These are phyloP conservation scores for Suillus clintonianus DNA, from an alignment of 768 basidiomycete species.

Conservation along the genomic window DNA sequence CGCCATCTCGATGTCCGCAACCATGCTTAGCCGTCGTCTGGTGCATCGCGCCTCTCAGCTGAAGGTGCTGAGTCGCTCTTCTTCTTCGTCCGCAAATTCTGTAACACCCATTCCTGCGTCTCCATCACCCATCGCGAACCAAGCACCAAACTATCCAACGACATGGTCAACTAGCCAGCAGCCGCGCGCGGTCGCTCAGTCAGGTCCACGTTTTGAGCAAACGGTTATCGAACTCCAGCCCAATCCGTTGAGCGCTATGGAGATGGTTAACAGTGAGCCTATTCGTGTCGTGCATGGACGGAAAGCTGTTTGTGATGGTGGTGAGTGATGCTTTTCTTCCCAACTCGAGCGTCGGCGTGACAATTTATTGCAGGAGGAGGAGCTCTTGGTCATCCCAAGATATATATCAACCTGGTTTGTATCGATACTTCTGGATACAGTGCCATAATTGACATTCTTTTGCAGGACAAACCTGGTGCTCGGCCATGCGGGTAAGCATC, in stretches of 20 bases:
- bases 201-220: conserved; percentile 90
- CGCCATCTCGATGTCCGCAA: conserved; percentile 9
- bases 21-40: conserved; percentile 31
- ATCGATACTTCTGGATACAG: conserved; percentile 1
- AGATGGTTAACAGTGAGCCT: conserved; percentile 83
- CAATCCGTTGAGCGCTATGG: conserved; percentile 87
- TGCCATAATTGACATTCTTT: conserved; percentile 9
- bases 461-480: conserved; percentile 84
- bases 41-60: conserved; percentile 17
- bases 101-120: conserved; percentile 13
- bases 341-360: conserved; percentile 5
- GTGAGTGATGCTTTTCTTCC: conserved; percentile 49
- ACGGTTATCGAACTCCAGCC: conserved; percentile 87
- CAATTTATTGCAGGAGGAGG: conserved; percentile 69
- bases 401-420: conserved; percentile 92
- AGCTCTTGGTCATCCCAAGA: conserved; percentile 93
- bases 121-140: conserved; percentile 45
- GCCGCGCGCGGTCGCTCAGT: conserved; percentile 57
- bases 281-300: conserved; percentile 78
- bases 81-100: conserved; percentile 19
- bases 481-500: conserved; percentile 83
- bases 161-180: conserved; percentile 89
- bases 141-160: conserved; percentile 80
- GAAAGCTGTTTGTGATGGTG: conserved; percentile 93
- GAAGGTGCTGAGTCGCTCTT: conserved; percentile 18